Percentiles rank a stretch among this genome's conserved stretches.
phyloP scores from a whole-genome alignment of 345 rosid genomes.

The Salix purpurea region DNA sequence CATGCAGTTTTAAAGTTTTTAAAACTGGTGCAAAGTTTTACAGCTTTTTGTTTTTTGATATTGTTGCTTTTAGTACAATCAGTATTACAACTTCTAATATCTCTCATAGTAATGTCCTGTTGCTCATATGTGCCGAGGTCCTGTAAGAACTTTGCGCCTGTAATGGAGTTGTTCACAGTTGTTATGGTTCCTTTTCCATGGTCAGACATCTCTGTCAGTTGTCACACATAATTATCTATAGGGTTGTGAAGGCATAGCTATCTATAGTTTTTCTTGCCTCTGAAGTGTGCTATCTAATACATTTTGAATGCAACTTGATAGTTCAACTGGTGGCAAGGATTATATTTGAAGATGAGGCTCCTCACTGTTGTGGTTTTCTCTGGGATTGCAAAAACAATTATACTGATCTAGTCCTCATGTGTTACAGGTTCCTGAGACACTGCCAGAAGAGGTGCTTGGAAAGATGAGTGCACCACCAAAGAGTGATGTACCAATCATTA shows the following conservation, averaged over 20 bases:
- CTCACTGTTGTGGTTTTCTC: not conserved
- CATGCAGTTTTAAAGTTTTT: not conserved
- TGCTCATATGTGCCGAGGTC: not conserved
- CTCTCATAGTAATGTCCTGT: not conserved
- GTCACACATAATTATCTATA: not conserved
- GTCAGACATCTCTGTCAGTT: not conserved
- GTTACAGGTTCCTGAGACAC: slow-evolving; percentile 78
- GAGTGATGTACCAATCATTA: slow-evolving; percentile 70
- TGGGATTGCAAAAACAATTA: not conserved
- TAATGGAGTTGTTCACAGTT: not conserved
- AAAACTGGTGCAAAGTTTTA: too few species aligned
- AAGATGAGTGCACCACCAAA: slow-evolving; percentile 93
- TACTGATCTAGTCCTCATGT: not conserved
- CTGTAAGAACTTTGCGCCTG: not conserved
- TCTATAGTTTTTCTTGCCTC: not conserved
- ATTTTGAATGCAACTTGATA: not conserved
- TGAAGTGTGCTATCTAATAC: not conserved
- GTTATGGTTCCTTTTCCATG: not conserved
- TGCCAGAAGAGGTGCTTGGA: slow-evolving; percentile 67
- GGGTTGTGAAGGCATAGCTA: not conserved
- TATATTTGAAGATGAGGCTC: too few species aligned
- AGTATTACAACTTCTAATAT: not conserved
- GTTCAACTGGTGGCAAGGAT: not conserved
- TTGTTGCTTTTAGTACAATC: not conserved
- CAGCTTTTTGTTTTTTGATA: not conserved